Percentiles rank a stretch among this genome's conserved stretches.
phyloP scores from a whole-genome alignment of 768 basidiomycete species.

The Hericium erinaceus region DNA sequence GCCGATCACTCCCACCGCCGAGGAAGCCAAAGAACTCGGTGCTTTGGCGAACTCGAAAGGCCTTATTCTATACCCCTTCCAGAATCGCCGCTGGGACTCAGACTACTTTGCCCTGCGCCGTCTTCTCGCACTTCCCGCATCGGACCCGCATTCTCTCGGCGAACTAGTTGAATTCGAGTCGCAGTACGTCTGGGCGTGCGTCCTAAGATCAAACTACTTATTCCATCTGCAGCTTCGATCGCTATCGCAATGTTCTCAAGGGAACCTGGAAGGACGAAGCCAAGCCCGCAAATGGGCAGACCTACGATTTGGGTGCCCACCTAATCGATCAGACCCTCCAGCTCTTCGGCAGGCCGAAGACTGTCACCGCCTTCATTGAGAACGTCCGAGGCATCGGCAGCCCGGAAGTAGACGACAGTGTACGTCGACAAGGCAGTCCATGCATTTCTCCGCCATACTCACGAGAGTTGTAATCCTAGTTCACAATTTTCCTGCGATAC shows the following conservation, averaged over 20 bases:
- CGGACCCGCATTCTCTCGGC: conserved; percentile 47
- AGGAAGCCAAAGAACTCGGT: conserved; percentile 52
- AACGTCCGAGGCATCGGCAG: conserved; percentile 62
- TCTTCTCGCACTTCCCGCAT: conserved; percentile 44
- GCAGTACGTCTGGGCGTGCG: conserved; percentile 35
- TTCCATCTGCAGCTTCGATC: conserved; percentile 47
- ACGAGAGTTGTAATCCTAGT: conserved; percentile 34
- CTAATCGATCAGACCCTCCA: conserved; percentile 69
- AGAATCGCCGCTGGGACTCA: conserved; percentile 72
- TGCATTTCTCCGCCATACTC: conserved; percentile 34
- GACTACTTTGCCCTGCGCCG: conserved; percentile 62
- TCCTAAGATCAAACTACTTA: background rate
- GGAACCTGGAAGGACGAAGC: conserved; percentile 75
- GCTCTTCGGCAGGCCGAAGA: conserved; percentile 68
- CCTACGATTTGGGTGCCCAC: conserved; percentile 76
- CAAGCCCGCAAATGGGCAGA: conserved; percentile 50
- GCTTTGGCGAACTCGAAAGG: conserved; percentile 48
- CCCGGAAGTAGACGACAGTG: conserved; percentile 57
- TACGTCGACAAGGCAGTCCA: conserved; percentile 22
- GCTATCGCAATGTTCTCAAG: conserved; percentile 56
- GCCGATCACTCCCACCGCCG: conserved; percentile 54
- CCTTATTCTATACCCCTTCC: conserved; percentile 61
- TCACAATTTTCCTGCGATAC: conserved; percentile 17
- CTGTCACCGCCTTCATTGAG: conserved; percentile 58
- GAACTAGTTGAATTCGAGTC: conserved; percentile 65